Base-by-base conservation (phyloP, 208 protist species). In the Porcisia hertigi region DNA sequence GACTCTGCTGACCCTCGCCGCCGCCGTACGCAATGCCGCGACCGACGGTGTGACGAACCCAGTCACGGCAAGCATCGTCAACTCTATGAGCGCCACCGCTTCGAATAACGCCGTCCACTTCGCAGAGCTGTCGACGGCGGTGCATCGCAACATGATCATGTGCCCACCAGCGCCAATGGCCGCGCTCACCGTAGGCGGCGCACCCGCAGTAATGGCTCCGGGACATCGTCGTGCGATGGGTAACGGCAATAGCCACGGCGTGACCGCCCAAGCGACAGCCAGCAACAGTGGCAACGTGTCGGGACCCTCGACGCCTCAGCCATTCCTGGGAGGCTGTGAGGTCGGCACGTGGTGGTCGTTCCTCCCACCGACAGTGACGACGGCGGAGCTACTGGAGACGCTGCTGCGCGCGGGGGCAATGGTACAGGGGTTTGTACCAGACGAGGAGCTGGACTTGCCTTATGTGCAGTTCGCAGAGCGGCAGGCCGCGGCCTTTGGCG, bases 121-220 rank as follows among this genome's bases (percentile, higher is more conserved):
- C 43, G 73, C 81, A 2, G 71, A 82, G 8, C 62, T 94, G 43
- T 84, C 93, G 3, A 25, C 55, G 20, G 72, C 71, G 14, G 84
- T 77, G 71, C 75, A 89, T 55, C 83, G 85, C 47, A 97, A 97
- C 80, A 92, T 94, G 76, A 94, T 97, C 45, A 81, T 97, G 41
- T 78, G 73, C 66, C 65, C 73, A 67, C 70, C 69, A 16, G 84
- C 83, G 20, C 86, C 86, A 6, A 58, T 94, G 8, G 77, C 81
- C 0, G 70, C 82, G 41, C 70, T 79, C 9, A 54, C 55, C 39
- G 36, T 18, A 2, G 39, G 30, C 54, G 36, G 8, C 43, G 11
- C 41, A 34, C 1, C 43, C 6, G 14, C 43, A 12, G 58, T 18
- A 39, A 59, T 36, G 30, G 52, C 73, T 20, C 57, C 73, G 18